These are phyloP conservation scores for Oropetium thomaeum DNA, from an alignment of 176 grass and related monocot genomes.

Conservation along the genomic window DNA sequence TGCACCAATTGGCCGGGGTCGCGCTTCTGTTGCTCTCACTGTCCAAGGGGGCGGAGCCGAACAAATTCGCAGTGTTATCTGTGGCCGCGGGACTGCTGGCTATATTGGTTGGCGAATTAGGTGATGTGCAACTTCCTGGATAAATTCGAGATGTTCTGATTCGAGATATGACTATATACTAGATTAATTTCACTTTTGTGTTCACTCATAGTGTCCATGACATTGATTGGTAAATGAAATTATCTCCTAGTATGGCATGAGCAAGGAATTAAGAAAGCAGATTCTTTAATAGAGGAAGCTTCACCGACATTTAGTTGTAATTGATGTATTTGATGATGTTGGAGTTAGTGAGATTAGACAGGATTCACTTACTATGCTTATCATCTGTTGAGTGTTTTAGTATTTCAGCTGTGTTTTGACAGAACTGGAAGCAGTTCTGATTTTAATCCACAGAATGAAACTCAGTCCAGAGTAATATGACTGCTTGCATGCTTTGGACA, in stretches of 20 bases:
- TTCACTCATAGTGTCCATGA: background rate
- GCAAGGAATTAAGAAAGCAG: background rate
- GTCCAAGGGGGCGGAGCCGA: conserved; percentile 40
- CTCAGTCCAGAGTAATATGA: background rate
- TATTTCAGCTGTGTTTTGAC: background rate
- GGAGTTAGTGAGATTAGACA: background rate
- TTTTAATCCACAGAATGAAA: background rate
- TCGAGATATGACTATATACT: background rate
- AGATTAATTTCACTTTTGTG: background rate
- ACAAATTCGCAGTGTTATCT: conserved; percentile 61
- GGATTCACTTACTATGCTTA: background rate
- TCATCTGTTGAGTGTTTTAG: background rate
- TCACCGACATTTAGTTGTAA: background rate
- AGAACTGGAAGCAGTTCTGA: conserved; percentile 14
- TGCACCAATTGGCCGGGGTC: conserved; percentile 47
- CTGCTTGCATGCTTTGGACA: background rate
- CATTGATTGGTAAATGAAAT: background rate
- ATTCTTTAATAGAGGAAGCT: background rate
- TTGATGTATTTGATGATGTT: background rate
- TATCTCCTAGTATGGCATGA: background rate
- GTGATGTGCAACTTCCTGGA: conserved; percentile 28
- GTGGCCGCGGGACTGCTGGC: conserved; percentile 63
- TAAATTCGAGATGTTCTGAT: background rate
- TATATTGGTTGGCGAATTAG: conserved; percentile 79
- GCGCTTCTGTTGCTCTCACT: conserved; percentile 46